Percentiles rank a stretch among this genome's conserved stretches.
These are phyloP conservation scores for Pneumocystis sp. DNA, from an alignment of 1,139 yeast species.

Conservation along the genomic window DNA sequence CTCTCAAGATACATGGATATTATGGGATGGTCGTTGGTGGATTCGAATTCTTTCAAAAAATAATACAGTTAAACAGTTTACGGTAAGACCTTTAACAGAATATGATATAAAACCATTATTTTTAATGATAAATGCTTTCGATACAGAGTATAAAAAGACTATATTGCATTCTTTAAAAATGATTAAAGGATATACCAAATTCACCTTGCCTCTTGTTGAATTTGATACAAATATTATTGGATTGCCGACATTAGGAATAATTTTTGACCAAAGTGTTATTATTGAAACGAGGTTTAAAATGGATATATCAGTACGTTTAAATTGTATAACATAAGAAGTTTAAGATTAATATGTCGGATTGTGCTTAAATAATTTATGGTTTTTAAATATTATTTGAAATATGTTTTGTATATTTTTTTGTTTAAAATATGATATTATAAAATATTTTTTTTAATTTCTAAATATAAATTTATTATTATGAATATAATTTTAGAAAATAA, in stretches of 20 bases:
- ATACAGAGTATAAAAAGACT: background rate
- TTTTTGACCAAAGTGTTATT: background rate
- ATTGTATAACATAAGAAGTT: background rate
- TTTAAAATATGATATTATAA: background rate
- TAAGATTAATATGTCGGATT: background rate
- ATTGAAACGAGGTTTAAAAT: background rate
- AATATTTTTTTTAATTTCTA: background rate
- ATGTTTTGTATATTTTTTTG: background rate
- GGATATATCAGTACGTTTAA: background rate
- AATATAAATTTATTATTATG: background rate
- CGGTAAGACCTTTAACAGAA: background rate
- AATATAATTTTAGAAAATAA: background rate
- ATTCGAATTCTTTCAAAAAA: background rate
- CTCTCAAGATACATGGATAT: background rate
- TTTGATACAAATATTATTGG: background rate
- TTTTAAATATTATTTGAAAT: background rate
- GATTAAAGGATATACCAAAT: background rate
- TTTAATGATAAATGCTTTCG: background rate
- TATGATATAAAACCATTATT: background rate
- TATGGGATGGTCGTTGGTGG: slow-evolving; percentile 1
- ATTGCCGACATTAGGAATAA: background rate
- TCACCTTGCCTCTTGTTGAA: background rate
- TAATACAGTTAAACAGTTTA: background rate
- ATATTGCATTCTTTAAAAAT: background rate
- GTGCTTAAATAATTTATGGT: background rate